Base-by-base conservation (phyloP, 306 rosid species). In the Echinosophora koreensis region DNA sequence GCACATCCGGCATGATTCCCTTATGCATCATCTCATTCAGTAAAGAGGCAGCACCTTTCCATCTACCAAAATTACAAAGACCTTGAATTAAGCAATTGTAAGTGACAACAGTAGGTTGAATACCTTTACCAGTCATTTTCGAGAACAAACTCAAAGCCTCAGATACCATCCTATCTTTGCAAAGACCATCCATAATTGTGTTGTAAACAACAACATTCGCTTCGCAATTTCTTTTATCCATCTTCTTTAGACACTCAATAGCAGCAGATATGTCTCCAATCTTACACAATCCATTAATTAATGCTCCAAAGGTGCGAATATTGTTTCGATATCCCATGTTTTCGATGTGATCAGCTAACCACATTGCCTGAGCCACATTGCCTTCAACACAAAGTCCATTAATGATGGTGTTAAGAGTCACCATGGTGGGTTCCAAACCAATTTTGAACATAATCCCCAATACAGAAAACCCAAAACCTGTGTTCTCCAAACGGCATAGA, bases 41-140 rank as follows among this genome's bases (percentile, higher is more conserved):
- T 17, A 81, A 34, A 17, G 35, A 5, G 1, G 5, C 12, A 7
- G 55, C 74, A 22, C 76, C 80, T 17, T 39, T 69, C 85, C 78
- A 71, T 52, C 28, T 13, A 6, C 17, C 49, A 3, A 9, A 63
- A 27, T 52, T 56, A 3, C 83, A 71, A 1, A 79, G 39, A 38
- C 73, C 81, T 17, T 42, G 44, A 18, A 80, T 80, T 47, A 81
- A 68, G 32, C 57, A 74, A 41, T 0, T 66, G 66, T 81, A 76
- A 14, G 85, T 49, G 32, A 81, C 9, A 62, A 13, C 8, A 34
- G 13, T 2, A 5, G 79, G 79, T 18, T 7, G 61, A 37, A 66
- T 6, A 56, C 74, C 69, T 27, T 30, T 64, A 6, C 42, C 3
- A 0, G 8, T 18, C 79, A 80, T 73, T 22, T 81, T 59, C 0